Evolutionary conservation across 352 stramenopile genomes (phyloP), one percentile per base, ranked within the genome.

Genomic region (Phytopythium ostracodes): DNA sequence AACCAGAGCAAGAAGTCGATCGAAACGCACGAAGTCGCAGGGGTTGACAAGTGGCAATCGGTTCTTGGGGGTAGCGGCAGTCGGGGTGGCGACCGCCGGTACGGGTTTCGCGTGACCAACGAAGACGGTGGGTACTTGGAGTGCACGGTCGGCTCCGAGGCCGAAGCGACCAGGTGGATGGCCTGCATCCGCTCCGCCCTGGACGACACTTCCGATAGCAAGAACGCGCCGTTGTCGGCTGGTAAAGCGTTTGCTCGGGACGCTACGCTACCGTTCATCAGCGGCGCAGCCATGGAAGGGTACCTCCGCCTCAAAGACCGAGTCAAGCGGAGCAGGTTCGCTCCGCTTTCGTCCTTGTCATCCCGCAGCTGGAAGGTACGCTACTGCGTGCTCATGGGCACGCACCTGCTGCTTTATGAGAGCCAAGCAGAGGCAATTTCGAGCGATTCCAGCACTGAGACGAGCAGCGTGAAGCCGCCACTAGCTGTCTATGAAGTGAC

Each of bases 341-440:
- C 74, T 18, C 31, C 71, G 20, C 59, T 78, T 2, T 47, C 53
- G n/a, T 43, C 29, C 1, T 25, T 56, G 22, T 42, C 29, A 3
- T 47, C 38, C 29, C 66, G 60, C 22, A 61, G 58, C 50, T 91
- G 81, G 81, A 81, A 78, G 54, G 74, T 66, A 4, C 70, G 77
- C n/a, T 93, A 91, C 58, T 85, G 76, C 24, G 84, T 90, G 27
- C 65, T 93, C 33, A 72, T 93, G 58, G 78, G 80, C 9, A 78
- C 79, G 22, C 76, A 91, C 59, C 87, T 79, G 76, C 67, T 93
- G 10, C 65, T 91, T 43, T 93, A 91, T 42, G 77, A 87, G 42
- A 85, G 62, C 10, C 84, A 93, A 56, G 59, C 76, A 17, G 71
- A 91, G 29, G 84, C 81, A 0, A 56, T 83, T 47, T 60, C 64